phyloP scores from a whole-genome alignment of 345 rosid species.

The Heritiera fomes region DNA sequence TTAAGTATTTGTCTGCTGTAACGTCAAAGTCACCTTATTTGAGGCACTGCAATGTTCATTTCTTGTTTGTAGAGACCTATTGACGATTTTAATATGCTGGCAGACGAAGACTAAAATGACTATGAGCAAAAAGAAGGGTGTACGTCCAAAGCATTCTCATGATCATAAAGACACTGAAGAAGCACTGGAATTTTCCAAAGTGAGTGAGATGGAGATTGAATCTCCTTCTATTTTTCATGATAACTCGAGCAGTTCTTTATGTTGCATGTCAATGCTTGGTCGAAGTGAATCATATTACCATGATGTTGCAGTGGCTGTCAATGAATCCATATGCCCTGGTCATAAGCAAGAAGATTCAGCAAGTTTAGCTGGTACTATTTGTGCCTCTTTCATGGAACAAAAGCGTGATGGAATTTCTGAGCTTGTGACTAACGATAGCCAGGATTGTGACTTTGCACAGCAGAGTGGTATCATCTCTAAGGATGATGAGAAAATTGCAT shows the following conservation, averaged over 20 bases:
- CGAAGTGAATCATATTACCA: slow-evolving; percentile 51
- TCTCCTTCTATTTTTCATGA: slow-evolving; percentile 47
- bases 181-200: slow-evolving; percentile 28
- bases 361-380: slow-evolving; percentile 21
- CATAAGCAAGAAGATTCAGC: slow-evolving; percentile 30
- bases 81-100: slow-evolving; percentile 15
- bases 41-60: neutral
- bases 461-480: slow-evolving; percentile 20
- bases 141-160: slow-evolving; percentile 31
- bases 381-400: slow-evolving; percentile 20
- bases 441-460: slow-evolving; percentile 15
- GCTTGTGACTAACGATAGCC: slow-evolving; percentile 19
- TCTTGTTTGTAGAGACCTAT: neutral
- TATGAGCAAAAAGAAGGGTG: slow-evolving; percentile 39
- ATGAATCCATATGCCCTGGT: slow-evolving; percentile 22
- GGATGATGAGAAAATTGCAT: slow-evolving; percentile 26
- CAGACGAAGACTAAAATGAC: slow-evolving; percentile 46
- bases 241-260: slow-evolving; percentile 46
- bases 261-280: slow-evolving; percentile 46
- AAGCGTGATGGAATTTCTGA: slow-evolving; percentile 23
- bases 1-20: neutral
- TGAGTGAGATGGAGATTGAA: slow-evolving; percentile 48
- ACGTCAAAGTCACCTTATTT: neutral
- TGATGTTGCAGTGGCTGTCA: slow-evolving; percentile 55
- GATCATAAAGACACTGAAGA: slow-evolving; percentile 26